These are phyloP conservation scores for Fusarium staphyleae DNA, from an alignment of 2,329 filamentous ascomycete genomes.

Conservation along the genomic window DNA sequence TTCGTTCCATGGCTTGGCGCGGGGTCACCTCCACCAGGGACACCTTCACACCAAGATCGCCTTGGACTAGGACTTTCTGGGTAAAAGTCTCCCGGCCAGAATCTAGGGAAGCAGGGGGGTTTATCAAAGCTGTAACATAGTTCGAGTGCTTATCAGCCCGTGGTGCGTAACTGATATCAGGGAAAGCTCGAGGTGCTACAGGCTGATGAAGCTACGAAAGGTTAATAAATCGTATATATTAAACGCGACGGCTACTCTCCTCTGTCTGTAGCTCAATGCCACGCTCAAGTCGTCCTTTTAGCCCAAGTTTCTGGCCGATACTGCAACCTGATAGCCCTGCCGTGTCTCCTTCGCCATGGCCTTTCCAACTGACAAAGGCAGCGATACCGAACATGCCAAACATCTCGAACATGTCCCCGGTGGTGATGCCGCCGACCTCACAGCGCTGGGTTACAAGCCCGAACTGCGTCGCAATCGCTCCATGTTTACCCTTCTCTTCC, in stretches of 20 bases:
- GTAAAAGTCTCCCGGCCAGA: constrained; percentile 27
- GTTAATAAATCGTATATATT: constrained; percentile 23
- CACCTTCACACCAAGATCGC: constrained; percentile 1
- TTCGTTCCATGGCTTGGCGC: constrained; percentile 9
- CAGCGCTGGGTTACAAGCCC: constrained; percentile 57
- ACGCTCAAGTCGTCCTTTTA: neutral
- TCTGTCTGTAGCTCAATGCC: neutral
- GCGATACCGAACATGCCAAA: constrained; percentile 16
- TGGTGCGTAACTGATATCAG: constrained; percentile 13
- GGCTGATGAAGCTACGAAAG: constrained; percentile 14
- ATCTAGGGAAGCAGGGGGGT: constrained; percentile 26
- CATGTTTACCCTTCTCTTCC: constrained; percentile 42
- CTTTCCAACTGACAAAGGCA: constrained; percentile 22
- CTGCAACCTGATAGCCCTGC: neutral
- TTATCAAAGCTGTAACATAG: neutral
- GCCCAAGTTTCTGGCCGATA: neutral
- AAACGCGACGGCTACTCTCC: neutral
- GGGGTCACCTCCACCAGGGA: constrained; percentile 10
- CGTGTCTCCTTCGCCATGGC: neutral
- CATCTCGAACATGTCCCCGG: constrained; percentile 2
- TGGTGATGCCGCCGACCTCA: constrained; percentile 40
- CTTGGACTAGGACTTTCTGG: constrained; percentile 20
- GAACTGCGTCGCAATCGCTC: constrained; percentile 39
- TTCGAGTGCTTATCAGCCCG: constrained; percentile 5
- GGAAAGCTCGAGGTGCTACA: neutral